Conservation (phyloP, 148 eudicot species). For the Amaranthus palmeri region DNA sequence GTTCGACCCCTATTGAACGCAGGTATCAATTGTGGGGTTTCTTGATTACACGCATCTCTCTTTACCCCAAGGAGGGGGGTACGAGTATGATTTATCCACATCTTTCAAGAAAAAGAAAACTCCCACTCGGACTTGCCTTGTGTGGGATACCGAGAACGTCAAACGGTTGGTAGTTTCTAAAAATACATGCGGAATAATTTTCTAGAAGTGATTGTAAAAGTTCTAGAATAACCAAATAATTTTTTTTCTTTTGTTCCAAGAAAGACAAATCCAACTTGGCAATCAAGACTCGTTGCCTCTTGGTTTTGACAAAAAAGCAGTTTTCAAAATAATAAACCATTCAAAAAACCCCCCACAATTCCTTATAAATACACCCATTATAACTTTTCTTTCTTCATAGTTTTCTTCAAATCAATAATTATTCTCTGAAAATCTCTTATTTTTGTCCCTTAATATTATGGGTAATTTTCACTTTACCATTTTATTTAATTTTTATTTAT, state of each 20-base stretch:
- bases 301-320: constrained; percentile 16
- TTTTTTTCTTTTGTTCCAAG: constrained; percentile 16
- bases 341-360: neutral
- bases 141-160: neutral
- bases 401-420: too few relatives aligned
- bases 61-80: too few relatives aligned
- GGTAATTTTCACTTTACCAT: constrained; percentile 9
- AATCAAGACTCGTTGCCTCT: neutral
- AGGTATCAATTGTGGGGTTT: too few relatives aligned
- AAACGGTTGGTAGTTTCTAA: neutral
- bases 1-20: too few relatives aligned
- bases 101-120: too few relatives aligned
- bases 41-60: too few relatives aligned
- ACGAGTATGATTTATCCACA: too few relatives aligned
- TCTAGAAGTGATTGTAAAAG: neutral
- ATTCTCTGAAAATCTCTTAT: neutral
- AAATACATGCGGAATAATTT: neutral
- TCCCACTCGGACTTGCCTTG: too few relatives aligned
- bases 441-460: constrained; percentile 12
- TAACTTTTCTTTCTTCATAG: too few relatives aligned
- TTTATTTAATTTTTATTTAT: neutral
- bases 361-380: neutral
- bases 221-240: constrained; percentile 8
- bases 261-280: constrained; percentile 7
- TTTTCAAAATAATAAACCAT: neutral